A percentile compares a stretch with the other conserved stretches of the same genome.
phyloP scores from a whole-genome alignment of 192 early-diverging fungal genomes.

The Umbelopsis vinacea region DNA sequence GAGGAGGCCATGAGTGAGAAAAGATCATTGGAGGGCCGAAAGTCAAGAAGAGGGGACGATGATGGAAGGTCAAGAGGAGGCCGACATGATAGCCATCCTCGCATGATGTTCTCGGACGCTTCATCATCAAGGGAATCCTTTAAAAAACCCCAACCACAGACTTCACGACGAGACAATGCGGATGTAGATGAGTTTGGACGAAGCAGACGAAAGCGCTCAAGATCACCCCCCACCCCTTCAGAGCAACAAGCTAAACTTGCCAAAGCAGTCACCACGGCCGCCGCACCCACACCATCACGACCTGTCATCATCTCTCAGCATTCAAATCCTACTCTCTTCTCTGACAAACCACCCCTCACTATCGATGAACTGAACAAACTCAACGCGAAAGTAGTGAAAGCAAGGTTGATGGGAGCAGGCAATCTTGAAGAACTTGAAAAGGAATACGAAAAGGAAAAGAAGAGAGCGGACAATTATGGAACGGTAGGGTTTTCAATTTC shows the following conservation, averaged over 20 bases:
- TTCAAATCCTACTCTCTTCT: slow-evolving; percentile 16
- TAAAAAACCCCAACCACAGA: slow-evolving; percentile 11
- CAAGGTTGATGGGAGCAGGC: slow-evolving; percentile 68
- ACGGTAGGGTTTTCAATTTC: neutral
- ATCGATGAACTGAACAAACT: slow-evolving; percentile 85
- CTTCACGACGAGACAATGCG: neutral
- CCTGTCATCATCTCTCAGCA: slow-evolving; percentile 32
- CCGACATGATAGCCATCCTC: slow-evolving; percentile 18
- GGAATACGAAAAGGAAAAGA: slow-evolving; percentile 69
- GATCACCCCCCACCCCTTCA: neutral
- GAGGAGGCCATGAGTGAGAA: slow-evolving; percentile 69
- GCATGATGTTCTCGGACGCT: slow-evolving; percentile 38
- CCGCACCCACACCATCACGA: neutral
- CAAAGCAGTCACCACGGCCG: neutral
- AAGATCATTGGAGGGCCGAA: slow-evolving; percentile 59
- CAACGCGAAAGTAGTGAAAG: slow-evolving; percentile 79
- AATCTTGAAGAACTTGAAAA: slow-evolving; percentile 69
- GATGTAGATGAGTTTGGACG: slow-evolving; percentile 41
- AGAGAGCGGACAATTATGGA: slow-evolving; percentile 46
- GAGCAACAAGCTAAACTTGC: neutral
- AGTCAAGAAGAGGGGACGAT: slow-evolving; percentile 20
- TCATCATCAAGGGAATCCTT: slow-evolving; percentile 6
- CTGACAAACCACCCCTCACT: slow-evolving; percentile 42
- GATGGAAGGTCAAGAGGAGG: slow-evolving; percentile 5
- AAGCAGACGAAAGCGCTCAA: slow-evolving; percentile 20